Evolutionary conservation across 2,329 filamentous ascomycete genomes (phyloP), one percentile per base, ranked within the genome.

Genomic region (Sarocladium kiliense): DNA sequence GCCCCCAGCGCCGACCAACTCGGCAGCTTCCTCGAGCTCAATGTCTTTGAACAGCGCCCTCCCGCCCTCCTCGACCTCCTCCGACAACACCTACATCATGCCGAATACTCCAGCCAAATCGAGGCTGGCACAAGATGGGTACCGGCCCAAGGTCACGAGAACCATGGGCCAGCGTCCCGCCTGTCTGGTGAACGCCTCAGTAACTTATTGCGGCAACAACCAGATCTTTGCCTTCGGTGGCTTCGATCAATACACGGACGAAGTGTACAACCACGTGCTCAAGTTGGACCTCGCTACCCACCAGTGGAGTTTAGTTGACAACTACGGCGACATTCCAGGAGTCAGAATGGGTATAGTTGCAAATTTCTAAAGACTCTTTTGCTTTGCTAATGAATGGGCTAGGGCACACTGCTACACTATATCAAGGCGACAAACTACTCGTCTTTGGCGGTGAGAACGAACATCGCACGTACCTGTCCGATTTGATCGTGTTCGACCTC

Each of bases 401-500:
- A 95, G 91, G 92, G 30, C 94, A 99, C 68, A 97, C 94, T 44
- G 92, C 94, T 26, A 96, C 90, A 32, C 79, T 99, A 1, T 97
- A 96, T 76, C 85, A 95, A 72, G 91, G 90, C 58, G 88, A 93
- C 71, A 97, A 97, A 71, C 78, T 99, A n/a, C 80, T 99, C 2
- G 91, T 99, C 1, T 99, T 97, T 67, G 94, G 94, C 56, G 94
- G 94, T 61, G 94, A 99, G 74, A 99, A 99, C 71, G 94, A 99
- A 69, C 94, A 97, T 67, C 85, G 92, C 61, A 92, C 92, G 56
- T 96, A 97, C 68, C 85, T 99, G 12, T 95, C 92, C 49, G 94
- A 99, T 68, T 84, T 99, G 21, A 95, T 97, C 60, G 87, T 99
- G 53, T 96, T 99, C 68, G 92, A 99, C 68, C 83, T 99, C 56